These are phyloP conservation scores for Aspergillus haitiensis DNA, from an alignment of 495 filamentous ascomycete genomes.

Conservation along the genomic window DNA sequence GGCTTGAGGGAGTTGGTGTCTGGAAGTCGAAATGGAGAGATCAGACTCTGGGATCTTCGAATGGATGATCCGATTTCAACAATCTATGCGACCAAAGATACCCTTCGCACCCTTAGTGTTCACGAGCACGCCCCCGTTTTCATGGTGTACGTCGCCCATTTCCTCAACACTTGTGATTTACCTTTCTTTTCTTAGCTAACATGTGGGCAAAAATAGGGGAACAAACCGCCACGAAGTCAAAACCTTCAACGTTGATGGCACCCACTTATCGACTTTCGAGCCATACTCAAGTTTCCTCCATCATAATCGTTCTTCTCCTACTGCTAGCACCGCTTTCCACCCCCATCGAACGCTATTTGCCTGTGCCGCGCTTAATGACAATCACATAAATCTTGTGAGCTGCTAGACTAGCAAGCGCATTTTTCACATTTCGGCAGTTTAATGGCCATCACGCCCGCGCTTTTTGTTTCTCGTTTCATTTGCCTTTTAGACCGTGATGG, in stretches of 20 bases:
- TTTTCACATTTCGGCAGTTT: background rate
- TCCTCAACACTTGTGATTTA: slow-evolving; percentile 1
- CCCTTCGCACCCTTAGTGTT: slow-evolving; percentile 80
- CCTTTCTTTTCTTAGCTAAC: background rate
- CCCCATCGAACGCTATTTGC: slow-evolving; percentile 92
- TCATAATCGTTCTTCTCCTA: slow-evolving; percentile 71
- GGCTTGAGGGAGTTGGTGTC: slow-evolving; percentile 86
- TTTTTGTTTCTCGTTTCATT: background rate
- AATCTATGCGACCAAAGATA: slow-evolving; percentile 73
- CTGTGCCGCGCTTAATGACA: slow-evolving; percentile 61
- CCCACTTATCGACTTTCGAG: slow-evolving; percentile 73
- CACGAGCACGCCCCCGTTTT: slow-evolving; percentile 98
- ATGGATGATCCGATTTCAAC: slow-evolving; percentile 72
- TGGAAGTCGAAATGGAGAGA: slow-evolving; percentile 84
- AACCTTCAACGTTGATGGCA: slow-evolving; percentile 83
- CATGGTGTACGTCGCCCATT: slow-evolving; percentile 71
- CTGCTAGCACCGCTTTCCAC: slow-evolving; percentile 90
- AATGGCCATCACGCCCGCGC: background rate
- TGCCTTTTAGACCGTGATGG: background rate
- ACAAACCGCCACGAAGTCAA: slow-evolving; percentile 86
- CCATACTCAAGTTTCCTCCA: slow-evolving; percentile 88
- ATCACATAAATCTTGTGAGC: slow-evolving; percentile 48
- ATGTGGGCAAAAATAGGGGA: slow-evolving; percentile 54
- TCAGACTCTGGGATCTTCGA: slow-evolving; percentile 95
- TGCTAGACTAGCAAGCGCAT: slow-evolving; percentile 33